Evolutionary conservation across 148 eudicot genomes (phyloP), one percentile per base, ranked within the genome.

Genomic region (Pharnaceum exiguum): DNA sequence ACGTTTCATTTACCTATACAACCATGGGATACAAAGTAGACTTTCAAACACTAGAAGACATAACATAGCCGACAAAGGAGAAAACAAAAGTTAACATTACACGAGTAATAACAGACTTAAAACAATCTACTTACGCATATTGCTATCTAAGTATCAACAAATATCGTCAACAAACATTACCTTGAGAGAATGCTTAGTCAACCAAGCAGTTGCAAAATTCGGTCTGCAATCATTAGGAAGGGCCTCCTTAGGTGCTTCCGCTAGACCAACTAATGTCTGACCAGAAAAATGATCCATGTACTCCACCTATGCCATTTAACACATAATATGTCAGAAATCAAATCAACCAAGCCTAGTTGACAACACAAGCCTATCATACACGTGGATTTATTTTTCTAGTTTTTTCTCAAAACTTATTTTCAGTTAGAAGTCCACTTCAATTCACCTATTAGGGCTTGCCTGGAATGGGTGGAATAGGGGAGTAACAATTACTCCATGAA

Each of bases 231-330:
- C 79, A 78, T 55, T 70, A 17, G 99, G 95, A 74, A 89, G 99
- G 68, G 96, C 96, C 77, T 94, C 96, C 39, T 80, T 74, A 21
- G 96, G 99, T 31, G 87, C 95, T 74, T 94, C 99, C 17, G 95
- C 91, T 32, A 84, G 60, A 48, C 95, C 96, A 57, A 63, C 60
- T 66, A 59, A 70, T 11, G 69, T 74, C 63, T 86, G 77, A 51
- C 99, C 99, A 5, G 85, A 89, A 57, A 73, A 69, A 63, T 82
- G 95, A 62, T 94, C 99, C 59, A 59, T 75, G 68, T 83, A 89
- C 65, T 88, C 90, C 49, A 93, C 99, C 99, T 93, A 71, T 40
- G 47, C 33, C 40, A 33, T 43, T 35, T 11, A 32, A 13, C 12
- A 29, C 11, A 37, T 9, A 60, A 55, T 45, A 49, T 25, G 28